A percentile compares a stretch with the other conserved stretches of the same genome.
phyloP scores from a whole-genome alignment of 108 stramenopile genomes.

The Nitzschia sp. region DNA sequence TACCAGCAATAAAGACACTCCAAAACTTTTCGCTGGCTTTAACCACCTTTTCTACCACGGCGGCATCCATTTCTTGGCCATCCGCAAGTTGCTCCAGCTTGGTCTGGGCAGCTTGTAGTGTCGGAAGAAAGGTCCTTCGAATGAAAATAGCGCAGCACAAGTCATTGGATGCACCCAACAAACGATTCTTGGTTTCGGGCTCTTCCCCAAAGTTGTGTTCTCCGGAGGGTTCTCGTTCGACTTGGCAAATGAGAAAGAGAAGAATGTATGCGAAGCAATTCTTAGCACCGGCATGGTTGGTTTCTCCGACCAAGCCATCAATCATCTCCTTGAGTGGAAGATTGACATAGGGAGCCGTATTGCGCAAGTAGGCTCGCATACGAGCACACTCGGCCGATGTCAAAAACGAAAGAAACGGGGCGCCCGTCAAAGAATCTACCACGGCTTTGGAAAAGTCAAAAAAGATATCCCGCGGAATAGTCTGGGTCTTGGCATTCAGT shows the following conservation, averaged over 20 bases:
- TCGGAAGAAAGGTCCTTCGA: constrained; percentile 50
- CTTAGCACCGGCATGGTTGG: constrained; percentile 21
- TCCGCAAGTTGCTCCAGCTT: constrained; percentile 18
- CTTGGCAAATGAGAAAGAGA: constrained; percentile 63
- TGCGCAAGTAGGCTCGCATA: constrained; percentile 83
- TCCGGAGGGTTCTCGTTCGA: constrained; percentile 49
- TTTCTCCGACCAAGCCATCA: constrained; percentile 24
- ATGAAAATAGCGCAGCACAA: constrained; percentile 73
- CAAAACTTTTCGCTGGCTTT: constrained; percentile 54
- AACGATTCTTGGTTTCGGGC: constrained; percentile 45
- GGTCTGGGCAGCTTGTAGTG: constrained; percentile 24
- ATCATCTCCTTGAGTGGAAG: constrained; percentile 39
- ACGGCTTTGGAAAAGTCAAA: constrained; percentile 53
- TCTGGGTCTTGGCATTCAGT: constrained; percentile 37
- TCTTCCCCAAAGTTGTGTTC: constrained; percentile 55
- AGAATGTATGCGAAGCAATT: constrained; percentile 64
- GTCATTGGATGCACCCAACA: constrained; percentile 58
- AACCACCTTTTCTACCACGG: constrained; percentile 29
- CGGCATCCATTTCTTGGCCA: constrained; percentile 9
- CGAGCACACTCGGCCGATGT: constrained; percentile 70
- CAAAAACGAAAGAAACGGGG: constrained; percentile 69
- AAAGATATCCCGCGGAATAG: constrained; percentile 54
- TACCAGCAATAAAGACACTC: constrained; percentile 61
- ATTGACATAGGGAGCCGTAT: constrained; percentile 63
- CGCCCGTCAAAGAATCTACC: constrained; percentile 54